A percentile compares a stretch with the other conserved stretches of the same genome.
Evolutionary conservation across 164 flowering plant genomes (phyloP).

Genomic region (Malania oleifera): DNA sequence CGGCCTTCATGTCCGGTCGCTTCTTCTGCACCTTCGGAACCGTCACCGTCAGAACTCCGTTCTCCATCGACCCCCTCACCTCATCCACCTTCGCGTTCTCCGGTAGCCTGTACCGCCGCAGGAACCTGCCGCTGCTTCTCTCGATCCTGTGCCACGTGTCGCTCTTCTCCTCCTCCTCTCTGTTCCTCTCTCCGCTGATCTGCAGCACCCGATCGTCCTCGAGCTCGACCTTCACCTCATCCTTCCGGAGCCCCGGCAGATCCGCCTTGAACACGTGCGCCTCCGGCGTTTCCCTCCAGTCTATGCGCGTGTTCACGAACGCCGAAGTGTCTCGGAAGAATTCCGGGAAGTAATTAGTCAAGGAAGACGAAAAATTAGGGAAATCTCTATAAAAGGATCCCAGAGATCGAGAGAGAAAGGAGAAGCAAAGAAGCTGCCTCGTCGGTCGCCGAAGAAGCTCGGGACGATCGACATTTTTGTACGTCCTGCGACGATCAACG

Average conservation of each 20-base stretch:
- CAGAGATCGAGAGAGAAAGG: too few species aligned
- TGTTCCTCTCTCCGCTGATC: slow-evolving; percentile 18
- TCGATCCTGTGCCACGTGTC: slow-evolving; percentile 27
- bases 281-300: slow-evolving; percentile 15
- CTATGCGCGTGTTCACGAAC: too few species aligned
- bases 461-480: too few species aligned
- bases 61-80: slow-evolving; percentile 14
- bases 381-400: too few species aligned
- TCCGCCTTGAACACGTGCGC: slow-evolving; percentile 14
- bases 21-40: slow-evolving; percentile 12
- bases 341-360: too few species aligned
- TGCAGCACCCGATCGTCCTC: slow-evolving; percentile 17
- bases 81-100: slow-evolving; percentile 12
- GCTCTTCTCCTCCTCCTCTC: slow-evolving; percentile 13
- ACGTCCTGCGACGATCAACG: too few species aligned
- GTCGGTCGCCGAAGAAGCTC: too few species aligned
- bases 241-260: slow-evolving; percentile 18
- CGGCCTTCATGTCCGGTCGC: slow-evolving; percentile 3
- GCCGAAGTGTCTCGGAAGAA: too few species aligned
- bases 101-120: slow-evolving; percentile 12
- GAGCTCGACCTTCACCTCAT: slow-evolving; percentile 22
- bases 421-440: too few species aligned
- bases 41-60: slow-evolving; percentile 13
- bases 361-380: too few species aligned
- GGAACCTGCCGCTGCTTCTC: slow-evolving; percentile 17